Conservation (phyloP, 2,329 filamentous ascomycete genomes). For the Diaporthe sp. region DNA sequence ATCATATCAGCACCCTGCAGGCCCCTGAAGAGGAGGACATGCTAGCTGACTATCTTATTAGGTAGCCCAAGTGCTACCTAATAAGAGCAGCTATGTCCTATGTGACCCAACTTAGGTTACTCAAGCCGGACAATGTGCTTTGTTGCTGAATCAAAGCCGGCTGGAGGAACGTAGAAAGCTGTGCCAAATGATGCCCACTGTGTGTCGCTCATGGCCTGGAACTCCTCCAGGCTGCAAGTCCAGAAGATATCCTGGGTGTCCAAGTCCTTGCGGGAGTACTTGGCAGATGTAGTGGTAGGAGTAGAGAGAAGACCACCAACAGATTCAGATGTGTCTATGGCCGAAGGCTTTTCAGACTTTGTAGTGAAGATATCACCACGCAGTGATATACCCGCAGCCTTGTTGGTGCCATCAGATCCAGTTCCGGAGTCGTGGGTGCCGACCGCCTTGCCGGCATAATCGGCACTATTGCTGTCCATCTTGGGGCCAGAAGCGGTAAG, state of each 20-base stretch:
- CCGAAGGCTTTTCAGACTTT: neutral
- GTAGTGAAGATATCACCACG: too few relatives aligned
- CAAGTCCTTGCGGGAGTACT: constrained; percentile 22
- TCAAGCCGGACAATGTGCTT: neutral
- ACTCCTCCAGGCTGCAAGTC: constrained; percentile 29
- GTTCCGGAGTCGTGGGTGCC: neutral
- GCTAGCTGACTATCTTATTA: rapidly evolving
- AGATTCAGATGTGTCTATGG: neutral
- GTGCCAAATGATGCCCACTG: constrained; percentile 29
- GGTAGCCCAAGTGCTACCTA: neutral
- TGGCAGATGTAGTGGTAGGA: neutral
- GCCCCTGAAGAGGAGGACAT: neutral
- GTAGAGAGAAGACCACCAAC: too few relatives aligned
- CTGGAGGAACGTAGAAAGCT: constrained; percentile 13
- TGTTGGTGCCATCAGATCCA: neutral
- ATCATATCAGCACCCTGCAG: neutral
- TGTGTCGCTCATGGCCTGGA: constrained; percentile 8
- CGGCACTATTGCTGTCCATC: neutral
- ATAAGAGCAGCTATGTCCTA: neutral
- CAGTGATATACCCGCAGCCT: too few relatives aligned
- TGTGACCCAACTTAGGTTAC: neutral
- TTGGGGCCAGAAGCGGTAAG: too few relatives aligned
- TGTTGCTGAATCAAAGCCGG: constrained; percentile 15
- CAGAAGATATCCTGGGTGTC: constrained; percentile 6
- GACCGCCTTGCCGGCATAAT: neutral